Base-by-base conservation (phyloP, 371 early-diverging fungal genomes). In the Lichtheimia corymbifera region DNA sequence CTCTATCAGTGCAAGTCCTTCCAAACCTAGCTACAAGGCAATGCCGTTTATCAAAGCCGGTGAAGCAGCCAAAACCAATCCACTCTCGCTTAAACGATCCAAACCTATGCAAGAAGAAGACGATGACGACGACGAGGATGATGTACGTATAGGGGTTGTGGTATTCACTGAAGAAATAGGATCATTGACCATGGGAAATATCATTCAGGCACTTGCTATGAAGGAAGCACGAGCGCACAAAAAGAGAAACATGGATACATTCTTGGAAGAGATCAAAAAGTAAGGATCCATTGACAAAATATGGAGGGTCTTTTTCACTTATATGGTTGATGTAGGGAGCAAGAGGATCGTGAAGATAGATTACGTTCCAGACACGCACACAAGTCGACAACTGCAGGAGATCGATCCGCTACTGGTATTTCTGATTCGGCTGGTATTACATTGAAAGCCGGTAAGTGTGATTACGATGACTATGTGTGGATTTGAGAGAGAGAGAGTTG, bases 211-310 rank as follows among this genome's bases (percentile, higher is more conserved):
- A 44, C 54, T 64, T 14, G 64, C 68, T 49, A 42, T 61, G 17
- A 72, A 65, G 13, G 69, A 71, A 35, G 68, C 77, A 22, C 77
- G 80, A 50, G 68, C 81, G 15, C 79, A 74, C 54, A 86, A 88
- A 70, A 93, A 91, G 67, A 85, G 93, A 43, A 90, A 94, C 52
- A 64, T 95, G 66, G 95, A 94, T 66, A 73, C 86, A 3, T 94
- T 93, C 59, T 65, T 95, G 28, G 91, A 94, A 64, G 93, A 93
- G 59, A 81, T 95, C 53, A 94, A 93, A 82, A 82, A 77, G 84
- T 86, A 74, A 35, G 53, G 15, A 24, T 14, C 35, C 14, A 40
- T 27, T 4, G 9, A 9, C 12, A 15, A 44, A 9, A 6, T 3
- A 18, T 15, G n/a, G n/a, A 5, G 3, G 7, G 12, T 49, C 22